phyloP scores from a whole-genome alignment of 1,284 basidiomycete species.

The Rhodotorula mucilaginosa region DNA sequence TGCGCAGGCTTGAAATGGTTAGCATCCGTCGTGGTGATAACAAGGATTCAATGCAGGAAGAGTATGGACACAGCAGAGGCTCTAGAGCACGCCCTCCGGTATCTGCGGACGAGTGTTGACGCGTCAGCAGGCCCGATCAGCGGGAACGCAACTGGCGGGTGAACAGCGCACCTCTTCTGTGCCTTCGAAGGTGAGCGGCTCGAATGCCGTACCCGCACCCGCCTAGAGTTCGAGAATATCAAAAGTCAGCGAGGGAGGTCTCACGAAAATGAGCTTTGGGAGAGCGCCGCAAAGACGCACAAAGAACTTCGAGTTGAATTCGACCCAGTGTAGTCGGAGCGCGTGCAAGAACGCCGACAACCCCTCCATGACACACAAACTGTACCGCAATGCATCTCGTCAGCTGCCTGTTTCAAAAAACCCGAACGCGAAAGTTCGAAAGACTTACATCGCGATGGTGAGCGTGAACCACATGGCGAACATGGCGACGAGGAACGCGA shows the following conservation, averaged over 20 bases:
- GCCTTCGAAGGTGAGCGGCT: conserved; percentile 42
- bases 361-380: conserved; percentile 54
- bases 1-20: too few species aligned
- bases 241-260: background rate
- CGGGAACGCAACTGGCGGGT: background rate
- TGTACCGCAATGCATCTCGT: conserved; percentile 42
- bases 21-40: background rate
- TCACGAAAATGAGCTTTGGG: too few species aligned
- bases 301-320: conserved; percentile 52
- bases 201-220: conserved; percentile 37
- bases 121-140: background rate
- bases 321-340: conserved; percentile 85
- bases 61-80: background rate
- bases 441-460: conserved; percentile 63
- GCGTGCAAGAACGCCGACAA: conserved; percentile 94
- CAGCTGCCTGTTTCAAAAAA: background rate
- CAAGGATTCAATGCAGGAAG: background rate
- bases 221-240: background rate
- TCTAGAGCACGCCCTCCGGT: conserved; percentile 31
- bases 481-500: conserved; percentile 63
- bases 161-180: conserved; percentile 17
- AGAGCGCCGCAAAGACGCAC: conserved; percentile 37
- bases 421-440: too few species aligned
- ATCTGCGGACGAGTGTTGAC: conserved; percentile 1
- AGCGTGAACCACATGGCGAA: conserved; percentile 76